Percentiles rank a stretch among this genome's conserved stretches.
These are phyloP conservation scores for Telopea speciosissima DNA, from an alignment of 177 flowering plant genomes.

Conservation along the genomic window DNA sequence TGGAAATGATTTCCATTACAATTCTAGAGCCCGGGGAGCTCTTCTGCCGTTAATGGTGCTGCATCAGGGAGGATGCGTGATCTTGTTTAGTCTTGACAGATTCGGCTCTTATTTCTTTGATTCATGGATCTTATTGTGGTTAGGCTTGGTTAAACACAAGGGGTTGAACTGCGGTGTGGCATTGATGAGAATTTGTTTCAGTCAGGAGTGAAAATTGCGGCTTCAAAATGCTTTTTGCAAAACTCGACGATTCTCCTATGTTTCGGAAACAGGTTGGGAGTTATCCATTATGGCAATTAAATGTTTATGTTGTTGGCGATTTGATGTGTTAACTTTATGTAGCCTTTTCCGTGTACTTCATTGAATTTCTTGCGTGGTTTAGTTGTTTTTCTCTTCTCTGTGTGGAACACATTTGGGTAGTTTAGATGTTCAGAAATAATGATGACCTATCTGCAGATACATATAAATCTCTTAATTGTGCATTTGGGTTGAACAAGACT, in stretches of 20 bases:
- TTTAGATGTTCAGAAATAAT: neutral
- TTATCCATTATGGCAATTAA: neutral
- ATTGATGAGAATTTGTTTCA: conserved; percentile 17
- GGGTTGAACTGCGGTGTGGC: conserved; percentile 8
- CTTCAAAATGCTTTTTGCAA: conserved; percentile 46
- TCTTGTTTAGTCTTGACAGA: neutral
- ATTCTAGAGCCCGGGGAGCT: neutral
- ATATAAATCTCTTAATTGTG: neutral
- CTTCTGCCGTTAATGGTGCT: conserved; percentile 2
- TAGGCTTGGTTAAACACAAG: neutral
- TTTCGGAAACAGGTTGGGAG: conserved; percentile 48
- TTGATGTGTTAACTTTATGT: neutral
- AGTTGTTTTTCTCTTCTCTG: neutral
- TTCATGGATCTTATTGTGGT: neutral
- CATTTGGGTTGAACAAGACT: neutral
- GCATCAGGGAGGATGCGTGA: neutral
- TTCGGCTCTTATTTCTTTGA: neutral
- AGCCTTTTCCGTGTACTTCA: neutral
- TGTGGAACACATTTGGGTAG: neutral
- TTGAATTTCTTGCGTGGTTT: neutral
- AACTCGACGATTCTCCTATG: conserved; percentile 69
- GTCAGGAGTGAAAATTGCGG: conserved; percentile 8
- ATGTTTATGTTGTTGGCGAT: neutral
- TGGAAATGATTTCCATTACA: neutral
- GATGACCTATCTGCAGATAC: too few relatives aligned